Conservation (phyloP, 768 basidiomycete species). For the Strobilomyces dryophilus region DNA sequence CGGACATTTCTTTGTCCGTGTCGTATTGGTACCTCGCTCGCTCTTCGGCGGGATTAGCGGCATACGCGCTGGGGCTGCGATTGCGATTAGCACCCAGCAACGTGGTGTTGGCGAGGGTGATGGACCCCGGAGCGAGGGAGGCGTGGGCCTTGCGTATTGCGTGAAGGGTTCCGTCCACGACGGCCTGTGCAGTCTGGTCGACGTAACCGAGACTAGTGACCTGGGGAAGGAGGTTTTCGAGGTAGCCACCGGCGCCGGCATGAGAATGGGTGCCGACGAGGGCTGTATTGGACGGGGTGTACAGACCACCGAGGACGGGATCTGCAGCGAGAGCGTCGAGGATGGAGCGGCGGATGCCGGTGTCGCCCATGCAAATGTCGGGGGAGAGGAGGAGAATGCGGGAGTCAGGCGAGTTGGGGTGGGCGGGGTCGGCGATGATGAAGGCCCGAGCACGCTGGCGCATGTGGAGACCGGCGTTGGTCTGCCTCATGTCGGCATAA, state of each 20-base stretch:
- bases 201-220: slow-evolving; percentile 73
- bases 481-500: slow-evolving; percentile 62
- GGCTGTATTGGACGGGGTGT: slow-evolving; percentile 68
- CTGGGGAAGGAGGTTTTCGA: slow-evolving; percentile 76
- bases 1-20: slow-evolving; percentile 70
- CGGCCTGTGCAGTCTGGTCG: slow-evolving; percentile 65
- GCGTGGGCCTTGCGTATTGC: slow-evolving; percentile 67
- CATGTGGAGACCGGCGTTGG: slow-evolving; percentile 74
- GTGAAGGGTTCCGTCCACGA: slow-evolving; percentile 62
- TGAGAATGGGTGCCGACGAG: slow-evolving; percentile 75
- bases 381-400: slow-evolving; percentile 74
- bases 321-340: slow-evolving; percentile 48
- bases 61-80: slow-evolving; percentile 71
- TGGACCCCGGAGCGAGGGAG: slow-evolving; percentile 53
- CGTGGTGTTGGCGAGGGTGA: slow-evolving; percentile 67
- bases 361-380: slow-evolving; percentile 84
- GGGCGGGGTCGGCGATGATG: slow-evolving; percentile 52
- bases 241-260: slow-evolving; percentile 73
- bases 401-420: slow-evolving; percentile 40
- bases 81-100: slow-evolving; percentile 68
- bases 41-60: slow-evolving; percentile 70
- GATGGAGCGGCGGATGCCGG: slow-evolving; percentile 67
- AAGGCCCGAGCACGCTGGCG: slow-evolving; percentile 74
- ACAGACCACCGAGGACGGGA: slow-evolving; percentile 54
- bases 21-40: slow-evolving; percentile 63